phyloP scores from a whole-genome alignment of 1,284 basidiomycete species.

The Sanghuangporus baumii region DNA sequence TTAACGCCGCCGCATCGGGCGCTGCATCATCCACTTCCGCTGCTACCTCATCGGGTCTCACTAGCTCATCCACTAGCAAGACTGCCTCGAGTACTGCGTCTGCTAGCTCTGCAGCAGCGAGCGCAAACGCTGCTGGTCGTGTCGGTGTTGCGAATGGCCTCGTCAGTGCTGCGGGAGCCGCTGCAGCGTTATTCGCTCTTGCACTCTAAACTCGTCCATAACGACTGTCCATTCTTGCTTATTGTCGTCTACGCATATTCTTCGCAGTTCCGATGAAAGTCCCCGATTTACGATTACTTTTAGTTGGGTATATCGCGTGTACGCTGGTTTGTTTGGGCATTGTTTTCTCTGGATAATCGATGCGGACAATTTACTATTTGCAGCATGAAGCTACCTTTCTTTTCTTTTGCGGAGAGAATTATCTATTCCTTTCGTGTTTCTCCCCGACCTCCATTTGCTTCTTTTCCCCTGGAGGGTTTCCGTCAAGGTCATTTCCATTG shows the following conservation, averaged over 20 bases:
- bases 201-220: conserved; percentile 2
- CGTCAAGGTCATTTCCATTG: no score
- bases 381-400: no score
- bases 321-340: neutral
- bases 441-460: no score
- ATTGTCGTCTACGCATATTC: neutral
- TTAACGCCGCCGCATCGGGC: conserved; percentile 29
- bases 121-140: conserved; percentile 22
- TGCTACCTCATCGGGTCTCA: conserved; percentile 10
- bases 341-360: neutral
- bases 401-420: no score
- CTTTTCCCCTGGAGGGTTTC: no score
- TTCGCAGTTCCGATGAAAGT: neutral
- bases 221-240: neutral
- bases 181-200: conserved; percentile 20
- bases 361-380: neutral
- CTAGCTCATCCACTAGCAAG: conserved; percentile 12
- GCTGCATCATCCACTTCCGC: conserved; percentile 17
- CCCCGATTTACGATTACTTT: neutral
- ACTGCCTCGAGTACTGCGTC: conserved; percentile 23
- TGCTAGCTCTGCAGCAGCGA: conserved; percentile 18
- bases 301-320: neutral
- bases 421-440: no score
- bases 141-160: conserved; percentile 18
- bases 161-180: conserved; percentile 25